Evolutionary conservation across 2,329 filamentous ascomycete species (phyloP), one percentile per base, ranked within the genome.

Genomic region (Fusarium napiforme): DNA sequence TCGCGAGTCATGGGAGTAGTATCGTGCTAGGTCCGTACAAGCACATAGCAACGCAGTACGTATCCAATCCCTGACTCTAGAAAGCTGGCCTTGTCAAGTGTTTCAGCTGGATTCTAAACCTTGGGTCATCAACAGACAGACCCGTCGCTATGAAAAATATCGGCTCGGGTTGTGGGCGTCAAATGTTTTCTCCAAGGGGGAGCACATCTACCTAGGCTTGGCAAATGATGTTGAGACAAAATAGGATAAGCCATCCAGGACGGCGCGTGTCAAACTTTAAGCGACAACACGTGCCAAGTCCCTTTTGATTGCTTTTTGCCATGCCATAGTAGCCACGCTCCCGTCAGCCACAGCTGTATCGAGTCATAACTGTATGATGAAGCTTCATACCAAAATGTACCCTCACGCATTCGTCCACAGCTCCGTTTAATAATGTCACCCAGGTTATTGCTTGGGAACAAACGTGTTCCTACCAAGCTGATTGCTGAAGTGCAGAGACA

Each of bases 241-340:
- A 69, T 32, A 60, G 69, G 56, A 64, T 71, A 70, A 66, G 64
- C 64, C 60, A 55, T 67, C 58, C 32, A 61, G 69, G 46, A 60
- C 71, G 40, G 69, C 62, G 65, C 56, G 74, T 75, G 75, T 75
- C 72, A 75, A 78, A 77, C 73, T 67, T 72, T 77, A 70, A 73
- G 67, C 71, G 69, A 77, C 65, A 45, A 73, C 76, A 78, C 76
- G 76, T 78, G 76, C 72, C 64, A 75, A 70, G 71, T 73, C 69
- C 64, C 71, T 64, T 64, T 55, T 45, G 58, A 36, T 78, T 73
- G 61, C 71, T 68, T 75, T 74, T 69, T 73, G 63, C 65, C 53
- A 64, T 72, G 69, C 67, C 49, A 61, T 67, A 64, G 52, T 46
- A 62, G 57, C 64, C 60, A 64, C 64, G 61, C 74, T 63, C 67